These are phyloP conservation scores for Durusdinium trenchii DNA, from an alignment of 73 alveolate species.

Conservation along the genomic window DNA sequence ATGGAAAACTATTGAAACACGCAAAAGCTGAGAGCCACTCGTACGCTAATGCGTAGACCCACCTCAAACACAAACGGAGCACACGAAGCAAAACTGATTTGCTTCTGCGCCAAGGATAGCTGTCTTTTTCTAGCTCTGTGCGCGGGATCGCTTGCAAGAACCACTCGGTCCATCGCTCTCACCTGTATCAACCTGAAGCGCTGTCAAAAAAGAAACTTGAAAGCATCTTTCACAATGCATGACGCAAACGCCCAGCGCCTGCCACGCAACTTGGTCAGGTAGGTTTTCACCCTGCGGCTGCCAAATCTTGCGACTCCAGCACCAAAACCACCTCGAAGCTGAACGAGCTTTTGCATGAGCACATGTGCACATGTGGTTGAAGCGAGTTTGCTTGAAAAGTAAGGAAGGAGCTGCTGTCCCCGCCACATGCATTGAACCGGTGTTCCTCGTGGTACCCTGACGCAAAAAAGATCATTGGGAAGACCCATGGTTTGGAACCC, in stretches of 20 bases:
- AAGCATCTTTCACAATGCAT: not conserved
- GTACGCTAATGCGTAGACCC: not conserved
- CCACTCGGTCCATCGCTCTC: not conserved
- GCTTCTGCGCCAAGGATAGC: too few relatives aligned
- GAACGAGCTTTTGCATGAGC: not conserved
- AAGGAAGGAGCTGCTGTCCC: not conserved
- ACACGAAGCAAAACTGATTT: too few relatives aligned
- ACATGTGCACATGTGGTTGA: not conserved
- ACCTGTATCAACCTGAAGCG: not conserved
- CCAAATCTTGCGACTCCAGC: not conserved
- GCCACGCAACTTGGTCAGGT: not conserved
- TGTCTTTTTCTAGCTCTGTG: not conserved
- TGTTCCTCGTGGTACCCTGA: not conserved
- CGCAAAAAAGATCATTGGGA: not conserved
- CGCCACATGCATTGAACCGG: not conserved
- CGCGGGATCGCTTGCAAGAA: not conserved
- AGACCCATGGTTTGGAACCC: not conserved
- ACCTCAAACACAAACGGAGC: not conserved
- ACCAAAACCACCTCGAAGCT: not conserved
- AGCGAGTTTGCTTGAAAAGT: not conserved
- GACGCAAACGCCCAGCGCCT: not conserved
- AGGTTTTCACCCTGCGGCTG: not conserved
- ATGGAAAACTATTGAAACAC: too few relatives aligned
- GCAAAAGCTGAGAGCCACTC: not conserved
- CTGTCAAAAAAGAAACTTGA: too few relatives aligned